Evolutionary conservation across 768 basidiomycete genomes (phyloP), one percentile per base, ranked within the genome.

Genomic region (Mycena kentingensis): DNA sequence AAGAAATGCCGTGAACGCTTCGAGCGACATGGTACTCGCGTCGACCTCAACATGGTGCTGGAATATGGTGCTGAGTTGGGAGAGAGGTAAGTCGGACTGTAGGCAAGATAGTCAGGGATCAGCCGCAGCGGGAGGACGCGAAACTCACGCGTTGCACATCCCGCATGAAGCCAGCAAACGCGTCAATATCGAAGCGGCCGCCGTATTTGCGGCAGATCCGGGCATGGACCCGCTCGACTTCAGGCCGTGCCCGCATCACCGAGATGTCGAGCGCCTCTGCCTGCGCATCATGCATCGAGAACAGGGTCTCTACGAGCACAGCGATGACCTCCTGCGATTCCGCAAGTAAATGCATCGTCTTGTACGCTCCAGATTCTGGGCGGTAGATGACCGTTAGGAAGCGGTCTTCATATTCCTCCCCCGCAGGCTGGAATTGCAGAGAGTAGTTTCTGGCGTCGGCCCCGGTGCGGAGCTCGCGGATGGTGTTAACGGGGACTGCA

Each of bases 361-460:
- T 95, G 77, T 90, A 92, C 22, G 74, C 76, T n/a, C n/a, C n/a
- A 12, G 84, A 87, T 34, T 85, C 83, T 42, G 85, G 72, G 53
- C 88, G 82, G 62, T 95, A 93, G 56, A 93, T 83, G 68, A 97
- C 77, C 0, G 93, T 90, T 58, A 96, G 79, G 90, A 92, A 96
- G 18, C 85, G 77, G 32, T 80, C 73, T 60, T 89, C 85, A 51
- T 78, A 77, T 46, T 83, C 79, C 42, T 75, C 69, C 13, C 11
- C 28, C 0, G 87, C 73, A 34, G 84, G 75, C 62, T 82, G 80
- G 70, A 87, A 87, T 60, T 85, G 84, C 42, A 81, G 76, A 47
- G 86, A 83, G 64, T 90, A 86, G 66, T 86, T 84, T 18, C 79
- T 75, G 2, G 88, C 84, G 27, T 90, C 84, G 4, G 78, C 63